Base-by-base conservation (phyloP, 805 yeast species). In the Yarrowia phangngaensis region DNA sequence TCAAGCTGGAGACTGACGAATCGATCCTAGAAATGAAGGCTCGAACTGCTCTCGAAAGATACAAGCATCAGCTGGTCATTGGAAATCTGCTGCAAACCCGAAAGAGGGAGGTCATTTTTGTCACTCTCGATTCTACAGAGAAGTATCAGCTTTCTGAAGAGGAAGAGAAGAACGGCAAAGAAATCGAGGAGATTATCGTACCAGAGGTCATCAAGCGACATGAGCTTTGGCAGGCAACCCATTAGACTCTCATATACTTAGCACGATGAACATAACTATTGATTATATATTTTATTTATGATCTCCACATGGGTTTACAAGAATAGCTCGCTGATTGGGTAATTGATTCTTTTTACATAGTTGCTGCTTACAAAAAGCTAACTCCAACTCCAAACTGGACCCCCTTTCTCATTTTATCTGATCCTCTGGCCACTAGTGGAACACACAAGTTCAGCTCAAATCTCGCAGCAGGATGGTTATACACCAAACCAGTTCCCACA, bases 41-140 rank as follows among this genome's bases (percentile, higher is more conserved):
- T 8, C 70, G 70, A 43, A 79, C 75, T 51, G 97, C 98, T 0
- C 72, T 92, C 52, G 77, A 77, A 20, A 73, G 95, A 52, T 92
- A 92, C 64, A 83, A 79, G 53, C 98, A 92, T 65, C 97, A 90
- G 64, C 68, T 92, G 48, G 98, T 92, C 9, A 88, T 92, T 62
- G 98, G 98, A 3, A 92, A 92, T 60, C 67, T 92, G 55, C 69
- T 92, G 54, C 95, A 89, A 61, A 82, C 94, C 0, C 78, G 98
- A 60, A 90, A 88, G 64, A 70, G 70, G 50, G 89, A 88, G 61
- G 96, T 92, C 29, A 88, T 86, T 2, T 85, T 92, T 63, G 95
- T 92, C 3, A 74, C 76, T 2, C 71, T 71, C 1, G 72, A 71
- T 4, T 63, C 61, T 6, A 64, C 64, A 3, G 61, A 61, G 20